These are phyloP conservation scores for Nakazawaea laoshanensis DNA, from an alignment of 805 yeast genomes.

Conservation along the genomic window DNA sequence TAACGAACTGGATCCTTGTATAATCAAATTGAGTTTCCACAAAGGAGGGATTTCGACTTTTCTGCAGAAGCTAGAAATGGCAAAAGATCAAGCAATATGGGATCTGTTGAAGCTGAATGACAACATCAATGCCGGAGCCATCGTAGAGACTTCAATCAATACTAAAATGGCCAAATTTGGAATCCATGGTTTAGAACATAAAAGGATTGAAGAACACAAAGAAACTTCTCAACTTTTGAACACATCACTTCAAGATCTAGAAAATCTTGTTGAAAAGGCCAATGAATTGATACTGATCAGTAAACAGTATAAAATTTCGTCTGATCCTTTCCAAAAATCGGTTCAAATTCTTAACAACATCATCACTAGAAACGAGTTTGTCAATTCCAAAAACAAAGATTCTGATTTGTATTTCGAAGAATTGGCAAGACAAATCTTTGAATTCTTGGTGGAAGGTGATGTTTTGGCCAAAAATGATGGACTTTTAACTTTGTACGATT, in stretches of 20 bases:
- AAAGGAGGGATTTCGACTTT: conserved; percentile 56
- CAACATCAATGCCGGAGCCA: conserved; percentile 27
- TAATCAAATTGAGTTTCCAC: conserved; percentile 68
- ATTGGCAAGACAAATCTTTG: conserved; percentile 71
- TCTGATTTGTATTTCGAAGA: conserved; percentile 39
- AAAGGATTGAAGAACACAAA: conserved; percentile 43
- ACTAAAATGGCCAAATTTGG: conserved; percentile 34
- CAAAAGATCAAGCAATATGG: conserved; percentile 48
- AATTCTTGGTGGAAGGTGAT: conserved; percentile 42
- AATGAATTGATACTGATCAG: conserved; percentile 59
- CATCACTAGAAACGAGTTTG: conserved; percentile 19
- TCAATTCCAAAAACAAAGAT: conserved; percentile 14
- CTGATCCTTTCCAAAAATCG: conserved; percentile 17
- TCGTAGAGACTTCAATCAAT: conserved; percentile 13
- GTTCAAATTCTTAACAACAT: conserved; percentile 19
- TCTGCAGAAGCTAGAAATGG: conserved; percentile 33
- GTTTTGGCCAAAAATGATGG: conserved; percentile 47
- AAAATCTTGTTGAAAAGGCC: conserved; percentile 70
- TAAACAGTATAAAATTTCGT: conserved; percentile 25
- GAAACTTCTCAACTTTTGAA: conserved; percentile 55
- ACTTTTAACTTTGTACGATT: conserved; percentile 50
- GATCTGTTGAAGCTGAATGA: conserved; percentile 15
- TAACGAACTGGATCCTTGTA: conserved; percentile 14
- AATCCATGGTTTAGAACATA: conserved; percentile 58
- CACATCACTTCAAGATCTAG: conserved; percentile 67